Evolutionary conservation across 768 basidiomycete genomes (phyloP).

Genomic region (Tylopilus sp.): DNA sequence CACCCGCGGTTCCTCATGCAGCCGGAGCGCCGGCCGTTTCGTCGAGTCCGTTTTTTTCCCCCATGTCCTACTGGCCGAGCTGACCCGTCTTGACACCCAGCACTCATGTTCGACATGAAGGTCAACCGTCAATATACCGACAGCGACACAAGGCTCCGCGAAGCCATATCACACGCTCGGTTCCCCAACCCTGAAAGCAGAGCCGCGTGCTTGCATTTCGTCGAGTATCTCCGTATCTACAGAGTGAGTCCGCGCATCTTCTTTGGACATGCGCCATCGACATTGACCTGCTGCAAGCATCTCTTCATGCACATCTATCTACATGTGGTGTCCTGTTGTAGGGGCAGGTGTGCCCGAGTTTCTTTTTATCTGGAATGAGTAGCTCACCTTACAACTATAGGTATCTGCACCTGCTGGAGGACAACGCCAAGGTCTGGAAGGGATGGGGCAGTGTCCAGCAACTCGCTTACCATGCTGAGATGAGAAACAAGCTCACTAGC

Average conservation of each 20-base stretch:
- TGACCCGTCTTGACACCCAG: constrained; percentile 13
- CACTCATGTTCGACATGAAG: constrained; percentile 1
- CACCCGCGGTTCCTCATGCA: constrained; percentile 1
- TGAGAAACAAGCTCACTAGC: constrained; percentile 11
- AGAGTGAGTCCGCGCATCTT: constrained; percentile 11
- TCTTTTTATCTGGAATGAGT: background rate
- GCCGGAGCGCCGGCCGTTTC: background rate
- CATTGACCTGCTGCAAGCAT: constrained; percentile 18
- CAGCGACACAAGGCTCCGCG: background rate
- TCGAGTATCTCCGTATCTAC: constrained; percentile 15
- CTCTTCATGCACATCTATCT: constrained; percentile 24
- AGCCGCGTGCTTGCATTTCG: constrained; percentile 5
- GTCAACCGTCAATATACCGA: background rate
- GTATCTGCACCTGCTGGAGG: constrained; percentile 6
- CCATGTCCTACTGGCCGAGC: background rate
- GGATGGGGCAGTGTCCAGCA: constrained; percentile 16
- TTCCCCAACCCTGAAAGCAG: background rate
- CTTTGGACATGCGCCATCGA: background rate
- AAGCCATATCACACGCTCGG: constrained; percentile 1
- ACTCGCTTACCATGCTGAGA: constrained; percentile 12
- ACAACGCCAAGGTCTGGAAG: constrained; percentile 10
- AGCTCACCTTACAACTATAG: constrained; percentile 2
- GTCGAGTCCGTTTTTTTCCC: constrained; percentile 10
- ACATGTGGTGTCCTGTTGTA: constrained; percentile 21
- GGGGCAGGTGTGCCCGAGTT: constrained; percentile 2